Base-by-base conservation (phyloP, 2,329 filamentous ascomycete species). In the Penicillium sp. region DNA sequence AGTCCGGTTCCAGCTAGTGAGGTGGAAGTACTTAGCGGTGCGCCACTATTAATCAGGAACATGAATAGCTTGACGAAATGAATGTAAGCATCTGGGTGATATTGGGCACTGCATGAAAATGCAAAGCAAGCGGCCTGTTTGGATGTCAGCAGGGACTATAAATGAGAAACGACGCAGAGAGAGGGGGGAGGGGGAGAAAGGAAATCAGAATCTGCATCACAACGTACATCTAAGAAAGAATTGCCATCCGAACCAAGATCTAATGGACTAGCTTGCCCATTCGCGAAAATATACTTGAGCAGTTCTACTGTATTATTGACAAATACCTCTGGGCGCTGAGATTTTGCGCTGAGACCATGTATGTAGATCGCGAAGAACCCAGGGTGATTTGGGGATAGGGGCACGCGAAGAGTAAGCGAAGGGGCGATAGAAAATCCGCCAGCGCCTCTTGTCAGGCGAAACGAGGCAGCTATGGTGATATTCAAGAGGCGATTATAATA, bases 401-500 rank as follows among this genome's bases (percentile, higher is more conserved):
- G 42, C 4, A 49, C 48, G 10, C 33, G 40, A 28, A 47, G n/a
- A 7, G 19, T 45, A 16, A 59, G 29, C 1, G 33, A 10, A 9
- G 39, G 51, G 26, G 48, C 48, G 48, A 59, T 59, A 2, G 51
- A 52, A 3, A 56, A 54, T 7, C 51, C 47, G 16, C 56, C 53
- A 34, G 53, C 51, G 0, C 54, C 56, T 21, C 47, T 26, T 2
- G 21, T 50, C 18, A 56, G 10, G 2, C 31, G 45, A 21, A 59
- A 37, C 2, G 56, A 52, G 14, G 48, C 48, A 5, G 48, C 28
- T 24, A 59, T 47, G 5, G 51, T 42, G 23, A 52, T 34, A 14
- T 48, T 51, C 8, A 59, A 23, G n/a, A 48, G 46, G 8, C 45
- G 40, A 19, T 33, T 55, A 39, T 55, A 19, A 36, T 34, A 50